Percentiles rank a stretch among this genome's conserved stretches.
phyloP scores from a whole-genome alignment of 192 early-diverging fungal genomes.

The Glomus cerebriforme region DNA sequence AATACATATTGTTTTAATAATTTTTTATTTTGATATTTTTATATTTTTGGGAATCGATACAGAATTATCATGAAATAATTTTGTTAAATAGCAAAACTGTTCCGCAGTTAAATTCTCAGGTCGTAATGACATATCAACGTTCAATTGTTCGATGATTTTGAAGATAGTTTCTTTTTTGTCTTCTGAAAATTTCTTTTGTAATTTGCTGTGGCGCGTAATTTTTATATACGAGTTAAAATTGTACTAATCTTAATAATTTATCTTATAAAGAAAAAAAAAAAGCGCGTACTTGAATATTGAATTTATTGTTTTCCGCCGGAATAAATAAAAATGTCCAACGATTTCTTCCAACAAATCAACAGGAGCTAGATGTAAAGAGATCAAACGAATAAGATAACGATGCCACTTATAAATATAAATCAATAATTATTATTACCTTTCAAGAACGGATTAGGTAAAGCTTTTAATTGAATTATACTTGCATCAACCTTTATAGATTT shows the following conservation, averaged over 20 bases:
- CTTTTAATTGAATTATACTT: constrained; percentile 60
- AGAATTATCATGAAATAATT: constrained; percentile 43
- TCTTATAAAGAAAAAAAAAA: constrained; percentile 16
- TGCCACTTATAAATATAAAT: no score
- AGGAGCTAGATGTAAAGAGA: constrained; percentile 56
- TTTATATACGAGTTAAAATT: not conserved
- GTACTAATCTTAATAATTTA: not conserved
- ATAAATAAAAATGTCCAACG: constrained; percentile 23
- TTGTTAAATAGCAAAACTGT: constrained; percentile 60
- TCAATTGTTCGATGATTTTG: constrained; percentile 52
- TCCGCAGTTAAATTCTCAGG: constrained; percentile 66
- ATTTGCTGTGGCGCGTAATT: not conserved
- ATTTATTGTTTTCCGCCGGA: not conserved
- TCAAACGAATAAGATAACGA: no score
- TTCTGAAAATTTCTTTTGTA: constrained; percentile 44
- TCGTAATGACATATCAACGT: constrained; percentile 57
- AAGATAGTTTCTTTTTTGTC: constrained; percentile 36
- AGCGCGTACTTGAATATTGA: not conserved
- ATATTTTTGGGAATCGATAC: constrained; percentile 30
- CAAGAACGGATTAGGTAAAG: constrained; percentile 66
- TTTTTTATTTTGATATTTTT: no score
- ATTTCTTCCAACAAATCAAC: constrained; percentile 33
- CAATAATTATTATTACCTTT: constrained; percentile 56
- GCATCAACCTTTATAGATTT: constrained; percentile 39
- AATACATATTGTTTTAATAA: no score